Evolutionary conservation across 1,284 basidiomycete species (phyloP).

Genomic region (Abortiporus biennis): DNA sequence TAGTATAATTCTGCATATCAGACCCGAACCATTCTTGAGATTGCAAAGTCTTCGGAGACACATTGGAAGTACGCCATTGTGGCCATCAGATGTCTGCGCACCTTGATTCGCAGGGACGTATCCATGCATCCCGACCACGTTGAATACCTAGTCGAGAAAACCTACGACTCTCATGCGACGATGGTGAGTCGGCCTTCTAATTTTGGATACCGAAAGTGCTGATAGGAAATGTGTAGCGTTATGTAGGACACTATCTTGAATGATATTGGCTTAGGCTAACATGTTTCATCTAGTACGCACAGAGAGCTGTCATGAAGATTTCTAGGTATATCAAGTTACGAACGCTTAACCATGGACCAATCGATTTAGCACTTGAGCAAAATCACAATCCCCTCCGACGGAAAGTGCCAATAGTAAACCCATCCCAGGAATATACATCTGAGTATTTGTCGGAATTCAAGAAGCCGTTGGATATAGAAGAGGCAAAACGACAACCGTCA

Average conservation of each 20-base stretch:
- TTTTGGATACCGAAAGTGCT: too few relatives aligned
- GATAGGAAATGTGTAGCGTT: too few relatives aligned
- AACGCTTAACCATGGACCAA: constrained; percentile 54
- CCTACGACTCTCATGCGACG: constrained; percentile 54
- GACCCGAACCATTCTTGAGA: constrained; percentile 34
- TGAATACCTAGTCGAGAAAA: constrained; percentile 49
- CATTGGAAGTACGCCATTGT: constrained; percentile 85
- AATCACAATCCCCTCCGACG: constrained; percentile 56
- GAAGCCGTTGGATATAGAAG: constrained; percentile 31
- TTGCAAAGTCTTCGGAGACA: constrained; percentile 52
- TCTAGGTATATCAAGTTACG: constrained; percentile 75
- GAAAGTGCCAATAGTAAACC: constrained; percentile 41
- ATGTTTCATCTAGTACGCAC: constrained; percentile 56
- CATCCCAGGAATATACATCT: constrained; percentile 52
- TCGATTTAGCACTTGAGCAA: constrained; percentile 48
- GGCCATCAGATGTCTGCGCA: constrained; percentile 68
- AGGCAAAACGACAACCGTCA: constrained; percentile 36
- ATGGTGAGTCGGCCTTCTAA: too few relatives aligned
- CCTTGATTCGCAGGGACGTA: constrained; percentile 69
- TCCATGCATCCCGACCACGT: constrained; percentile 51
- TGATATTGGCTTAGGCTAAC: too few relatives aligned
- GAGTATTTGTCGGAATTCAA: constrained; percentile 49
- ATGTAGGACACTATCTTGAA: too few relatives aligned
- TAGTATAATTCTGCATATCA: constrained; percentile 1
- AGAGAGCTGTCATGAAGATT: constrained; percentile 62